These are phyloP conservation scores for Boeremia exigua DNA, from an alignment of 2,329 filamentous ascomycete genomes.

Conservation along the genomic window DNA sequence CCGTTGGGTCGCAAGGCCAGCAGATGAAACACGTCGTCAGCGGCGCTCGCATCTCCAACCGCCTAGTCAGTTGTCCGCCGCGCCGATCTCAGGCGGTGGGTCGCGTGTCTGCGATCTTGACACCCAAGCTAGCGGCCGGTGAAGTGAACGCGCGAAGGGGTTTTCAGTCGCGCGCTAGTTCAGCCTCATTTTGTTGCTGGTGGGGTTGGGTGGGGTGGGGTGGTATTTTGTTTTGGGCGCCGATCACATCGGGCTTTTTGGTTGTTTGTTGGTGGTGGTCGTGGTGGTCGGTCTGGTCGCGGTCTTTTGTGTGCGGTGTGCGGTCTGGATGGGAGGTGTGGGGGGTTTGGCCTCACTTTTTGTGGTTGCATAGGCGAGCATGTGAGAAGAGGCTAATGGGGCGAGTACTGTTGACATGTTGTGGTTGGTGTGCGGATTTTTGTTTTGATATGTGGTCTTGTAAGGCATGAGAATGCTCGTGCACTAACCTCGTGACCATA, in stretches of 20 bases:
- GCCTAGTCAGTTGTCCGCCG: neutral
- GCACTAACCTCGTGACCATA: too few species aligned
- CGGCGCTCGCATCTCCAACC: neutral
- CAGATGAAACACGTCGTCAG: neutral
- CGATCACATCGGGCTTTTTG: neutral
- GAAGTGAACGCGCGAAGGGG: neutral
- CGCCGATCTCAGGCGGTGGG: neutral
- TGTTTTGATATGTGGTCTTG: too few species aligned
- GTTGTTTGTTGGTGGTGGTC: too few species aligned
- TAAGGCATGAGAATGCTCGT: too few species aligned
- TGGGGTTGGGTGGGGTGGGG: neutral
- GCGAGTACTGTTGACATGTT: too few species aligned
- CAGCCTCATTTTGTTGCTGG: neutral
- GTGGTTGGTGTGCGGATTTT: too few species aligned
- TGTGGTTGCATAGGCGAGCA: too few species aligned
- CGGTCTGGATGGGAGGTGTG: too few species aligned
- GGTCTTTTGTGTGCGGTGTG: too few species aligned
- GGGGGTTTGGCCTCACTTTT: too few species aligned
- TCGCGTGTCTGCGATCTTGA: neutral
- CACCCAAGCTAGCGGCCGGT: neutral
- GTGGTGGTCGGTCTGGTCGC: too few species aligned
- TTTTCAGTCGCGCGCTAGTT: neutral
- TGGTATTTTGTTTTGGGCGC: neutral
- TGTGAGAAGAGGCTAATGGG: too few species aligned
- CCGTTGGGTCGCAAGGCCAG: constrained; percentile 6